Base-by-base conservation (phyloP, 139 green algal genomes). In the Picochlorum sp. region DNA sequence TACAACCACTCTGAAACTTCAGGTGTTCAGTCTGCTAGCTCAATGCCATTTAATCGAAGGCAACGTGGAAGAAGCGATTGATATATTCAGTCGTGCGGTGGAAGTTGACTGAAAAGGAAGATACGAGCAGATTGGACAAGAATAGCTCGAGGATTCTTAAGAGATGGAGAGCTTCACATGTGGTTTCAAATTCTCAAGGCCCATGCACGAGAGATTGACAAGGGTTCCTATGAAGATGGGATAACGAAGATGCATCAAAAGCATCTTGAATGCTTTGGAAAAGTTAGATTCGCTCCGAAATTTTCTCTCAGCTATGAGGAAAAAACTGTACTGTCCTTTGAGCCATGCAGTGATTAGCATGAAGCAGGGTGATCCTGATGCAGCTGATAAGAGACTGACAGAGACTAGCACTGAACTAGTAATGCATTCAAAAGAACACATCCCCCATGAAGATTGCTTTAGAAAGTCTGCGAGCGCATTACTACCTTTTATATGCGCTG, bases 261-360 rank as follows among this genome's bases (percentile, higher is more conserved):
- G 16, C 47, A 26, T 26, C 47, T 3, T 9, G 10, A 8, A 54
- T 26, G n/a, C 47, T 21, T 13, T 54, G 6, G 18, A 54, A 54
- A 21, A 54, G 16, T 54, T 54, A 21, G 47, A 54, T 10, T 54
- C 11, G 18, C n/a, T 54, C 18, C 16, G 47, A 54, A 54, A 21
- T 13, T 28, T 18, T 15, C 15, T n/a, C n/a, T 65, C 6, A 65
- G 20, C 10, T 31, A 50, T 37, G 23, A 31, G n/a, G 58, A 65
- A 26, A 65, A 28, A 13, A 31, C 58, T 26, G 41, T 65, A 18
- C 20, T 52, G n/a, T 21, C n/a, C 58, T 30, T 30, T 65, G 20
- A 65, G 58, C 58, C 20, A 31, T 31, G 58, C 58, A 7, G 58
- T 50, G 15, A 18, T 65, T n/a, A 59, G 57, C 23, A 28, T 65